Evolutionary conservation across 2,329 filamentous ascomycete species (phyloP).

Genomic region (Scorias spongiosa): DNA sequence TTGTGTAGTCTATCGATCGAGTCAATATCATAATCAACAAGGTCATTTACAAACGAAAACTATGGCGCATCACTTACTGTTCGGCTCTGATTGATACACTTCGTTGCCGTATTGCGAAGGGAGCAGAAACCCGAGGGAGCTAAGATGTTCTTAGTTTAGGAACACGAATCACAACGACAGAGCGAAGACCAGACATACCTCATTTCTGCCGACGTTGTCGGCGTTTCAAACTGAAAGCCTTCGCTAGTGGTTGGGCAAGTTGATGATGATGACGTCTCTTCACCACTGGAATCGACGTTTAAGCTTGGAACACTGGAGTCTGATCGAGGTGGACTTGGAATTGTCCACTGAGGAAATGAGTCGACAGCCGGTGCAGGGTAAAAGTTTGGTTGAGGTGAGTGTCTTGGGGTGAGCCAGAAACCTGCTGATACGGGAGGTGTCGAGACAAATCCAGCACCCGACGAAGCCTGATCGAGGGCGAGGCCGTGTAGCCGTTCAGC

Average conservation of each 20-base stretch:
- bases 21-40: neutral
- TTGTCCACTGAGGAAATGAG: slow-evolving; percentile 17
- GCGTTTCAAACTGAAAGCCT: slow-evolving; percentile 14
- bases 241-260: slow-evolving; percentile 8
- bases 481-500: slow-evolving; percentile 16
- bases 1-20: slow-evolving; percentile 12
- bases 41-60: neutral
- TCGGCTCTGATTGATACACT: slow-evolving; percentile 15
- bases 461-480: slow-evolving; percentile 9
- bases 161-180: neutral
- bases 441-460: neutral
- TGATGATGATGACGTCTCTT: slow-evolving; percentile 9
- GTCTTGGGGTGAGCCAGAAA: slow-evolving; percentile 18
- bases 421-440: slow-evolving; percentile 3
- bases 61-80: slow-evolving; percentile 11
- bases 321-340: slow-evolving; percentile 19
- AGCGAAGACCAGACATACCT: slow-evolving; percentile 13
- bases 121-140: slow-evolving; percentile 21
- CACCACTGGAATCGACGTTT: slow-evolving; percentile 12
- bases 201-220: slow-evolving; percentile 18
- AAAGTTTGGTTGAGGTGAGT: slow-evolving; percentile 17
- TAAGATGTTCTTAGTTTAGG: slow-evolving; percentile 9
- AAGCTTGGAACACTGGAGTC: slow-evolving; percentile 19
- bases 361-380: slow-evolving; percentile 12
- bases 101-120: slow-evolving; percentile 20